Conservation (phyloP, 441 rosid genomes). For the Melianthus villosus region DNA sequence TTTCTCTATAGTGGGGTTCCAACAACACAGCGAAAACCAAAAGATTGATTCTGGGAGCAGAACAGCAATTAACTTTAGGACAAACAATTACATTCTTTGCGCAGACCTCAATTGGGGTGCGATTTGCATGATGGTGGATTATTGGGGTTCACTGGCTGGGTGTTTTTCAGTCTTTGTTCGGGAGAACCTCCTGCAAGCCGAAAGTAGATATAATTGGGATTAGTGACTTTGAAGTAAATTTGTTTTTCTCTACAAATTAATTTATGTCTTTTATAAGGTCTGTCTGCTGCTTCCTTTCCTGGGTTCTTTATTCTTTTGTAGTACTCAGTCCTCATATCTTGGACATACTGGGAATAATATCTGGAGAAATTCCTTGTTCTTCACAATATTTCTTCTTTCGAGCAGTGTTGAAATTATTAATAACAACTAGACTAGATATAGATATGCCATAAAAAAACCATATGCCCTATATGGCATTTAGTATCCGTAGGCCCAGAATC, state of each 20-base stretch:
- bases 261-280: constrained; percentile 9
- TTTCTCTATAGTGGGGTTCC: constrained; percentile 31
- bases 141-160: constrained; percentile 43
- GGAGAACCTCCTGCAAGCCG: constrained; percentile 31
- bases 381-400: too few species aligned
- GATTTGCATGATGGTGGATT: constrained; percentile 28
- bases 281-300: constrained; percentile 28
- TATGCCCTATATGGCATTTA: too few species aligned
- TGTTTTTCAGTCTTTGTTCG: constrained; percentile 30
- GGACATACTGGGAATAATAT: constrained; percentile 19
- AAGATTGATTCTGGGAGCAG: constrained; percentile 36
- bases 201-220: constrained; percentile 18
- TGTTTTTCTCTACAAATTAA: constrained; percentile 11
- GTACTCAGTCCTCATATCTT: constrained; percentile 9
- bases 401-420: too few species aligned
- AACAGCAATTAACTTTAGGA: constrained; percentile 33
- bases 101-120: constrained; percentile 30
- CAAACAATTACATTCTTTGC: constrained; percentile 40
- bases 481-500: too few species aligned
- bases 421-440: too few species aligned
- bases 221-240: constrained; percentile 25
- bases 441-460: too few species aligned
- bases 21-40: constrained; percentile 25
- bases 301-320: constrained; percentile 37
- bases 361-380: constrained; percentile 14